phyloP scores from a whole-genome alignment of 257 asterid genomes.

The Datura wrightii region DNA sequence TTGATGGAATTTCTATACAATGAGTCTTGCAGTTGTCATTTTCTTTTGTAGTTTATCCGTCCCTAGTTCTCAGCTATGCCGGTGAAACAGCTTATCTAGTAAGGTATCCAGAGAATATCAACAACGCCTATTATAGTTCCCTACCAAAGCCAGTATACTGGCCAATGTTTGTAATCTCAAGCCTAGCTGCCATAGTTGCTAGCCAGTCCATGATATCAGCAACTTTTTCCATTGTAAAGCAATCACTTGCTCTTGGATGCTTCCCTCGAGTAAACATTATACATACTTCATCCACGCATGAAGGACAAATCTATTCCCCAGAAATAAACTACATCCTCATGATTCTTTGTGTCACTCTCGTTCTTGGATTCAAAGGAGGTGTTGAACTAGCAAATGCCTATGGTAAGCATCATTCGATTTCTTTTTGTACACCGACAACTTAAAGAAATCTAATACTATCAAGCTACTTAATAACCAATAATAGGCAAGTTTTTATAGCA shows the following conservation, averaged over 20 bases:
- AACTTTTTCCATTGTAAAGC: conserved; percentile 66
- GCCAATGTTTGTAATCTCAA: conserved; percentile 78
- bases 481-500: background rate
- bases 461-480: background rate
- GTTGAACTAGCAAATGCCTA: conserved; percentile 59
- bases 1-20: background rate
- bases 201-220: conserved; percentile 87
- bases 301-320: conserved; percentile 78
- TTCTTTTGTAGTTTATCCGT: conserved; percentile 69
- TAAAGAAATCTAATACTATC: background rate
- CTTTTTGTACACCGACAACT: background rate
- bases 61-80: conserved; percentile 63
- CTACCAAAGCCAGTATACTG: conserved; percentile 63
- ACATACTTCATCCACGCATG: conserved; percentile 64
- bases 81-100: conserved; percentile 72
- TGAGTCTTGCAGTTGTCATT: conserved; percentile 55
- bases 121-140: conserved; percentile 67
- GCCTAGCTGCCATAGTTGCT: conserved; percentile 48
- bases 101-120: conserved; percentile 60
- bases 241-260: conserved; percentile 68
- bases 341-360: conserved; percentile 43
- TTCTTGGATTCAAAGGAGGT: conserved; percentile 62
- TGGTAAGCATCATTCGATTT: conserved; percentile 42
- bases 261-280: conserved; percentile 67
- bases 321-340: conserved; percentile 53